A percentile compares a stretch with the other conserved stretches of the same genome.
phyloP scores from a whole-genome alignment of 2,329 filamentous ascomycete species.

The Xylaria polymorpha region DNA sequence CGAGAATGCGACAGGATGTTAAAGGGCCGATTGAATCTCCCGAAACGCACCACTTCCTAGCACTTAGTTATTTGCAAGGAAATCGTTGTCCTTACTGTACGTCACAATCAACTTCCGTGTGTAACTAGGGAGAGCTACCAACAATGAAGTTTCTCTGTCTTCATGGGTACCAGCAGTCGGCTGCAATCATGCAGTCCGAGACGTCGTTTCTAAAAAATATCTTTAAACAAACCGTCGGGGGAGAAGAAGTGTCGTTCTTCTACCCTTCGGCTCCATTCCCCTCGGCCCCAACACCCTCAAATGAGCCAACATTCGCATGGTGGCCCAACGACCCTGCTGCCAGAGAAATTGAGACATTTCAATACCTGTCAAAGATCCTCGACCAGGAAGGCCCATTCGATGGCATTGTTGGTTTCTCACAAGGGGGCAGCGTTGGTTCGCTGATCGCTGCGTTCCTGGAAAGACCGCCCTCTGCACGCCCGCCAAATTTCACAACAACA shows the following conservation, averaged over 20 bases:
- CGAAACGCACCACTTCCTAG: not conserved
- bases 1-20: not conserved
- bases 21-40: not conserved
- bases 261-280: conserved; percentile 30
- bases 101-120: not conserved
- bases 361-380: conserved; percentile 31
- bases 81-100: not conserved
- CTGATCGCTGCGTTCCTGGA: conserved; percentile 34
- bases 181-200: conserved; percentile 37
- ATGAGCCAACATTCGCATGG: conserved; percentile 35
- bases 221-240: conserved; percentile 23
- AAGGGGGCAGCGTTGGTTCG: conserved; percentile 37
- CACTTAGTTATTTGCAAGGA: not conserved
- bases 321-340: conserved; percentile 28
- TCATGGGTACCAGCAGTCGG: conserved; percentile 36
- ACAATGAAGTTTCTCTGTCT: conserved; percentile 36
- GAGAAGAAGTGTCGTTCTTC: conserved; percentile 22
- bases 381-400: conserved; percentile 35
- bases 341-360: conserved; percentile 30
- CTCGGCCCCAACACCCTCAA: conserved; percentile 26
- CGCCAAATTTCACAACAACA: conserved; percentile 31
- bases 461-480: conserved; percentile 26
- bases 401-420: conserved; percentile 35
- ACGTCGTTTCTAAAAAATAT: conserved; percentile 32
- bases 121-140: not conserved